Base-by-base conservation (phyloP, 2,329 filamentous ascomycete species). In the Phyllosticta citrichinensis region DNA sequence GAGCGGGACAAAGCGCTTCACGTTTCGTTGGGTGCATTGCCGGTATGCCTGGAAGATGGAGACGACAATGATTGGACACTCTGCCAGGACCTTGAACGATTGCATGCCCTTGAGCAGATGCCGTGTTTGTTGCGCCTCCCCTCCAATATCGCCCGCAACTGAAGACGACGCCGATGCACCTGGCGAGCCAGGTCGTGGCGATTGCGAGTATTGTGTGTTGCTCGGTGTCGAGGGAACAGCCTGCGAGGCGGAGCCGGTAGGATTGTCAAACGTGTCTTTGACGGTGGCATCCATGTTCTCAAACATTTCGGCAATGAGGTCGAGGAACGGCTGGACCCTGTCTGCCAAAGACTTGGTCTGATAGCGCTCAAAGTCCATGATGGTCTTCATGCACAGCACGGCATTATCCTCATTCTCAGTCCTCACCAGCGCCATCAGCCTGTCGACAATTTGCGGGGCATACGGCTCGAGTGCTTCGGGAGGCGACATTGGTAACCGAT, bases 361-460 rank as follows among this genome's bases (percentile, higher is more conserved):
- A 71, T 96, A 91, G 56, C 94, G 87, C 81, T 96, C 91, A 65
- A 97, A 87, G 71, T 99, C 94, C 79, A 96, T 97, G 57, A 96
- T 91, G 14, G 93, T 96, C 80, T 99, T 99, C 77, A 99, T 91
- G 72, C 93, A 97, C 64, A 99, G 79, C n/a, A 95, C 91, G 2
- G 93, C 94, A 80, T 99, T 99, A 65, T 99, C 94, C 76, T 99
- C 94, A 68, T 99, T 99, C 75, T 99, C 94, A 52, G 85, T 87
- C 66, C 87, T 86, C 63, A 97, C 91, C 62, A 99, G 79, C 60
- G 84, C 83, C 86, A 97, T 93, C 64, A 97, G 81, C 66, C 96
- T 81, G 70, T 97, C 92, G 63, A 97, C 90, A 63, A 96, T 87
- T 71, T 95, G 90, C 65, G 86, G 83, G 50, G 93, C 92, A 74